phyloP scores from a whole-genome alignment of 768 basidiomycete genomes.

The Psilocybe sp. region DNA sequence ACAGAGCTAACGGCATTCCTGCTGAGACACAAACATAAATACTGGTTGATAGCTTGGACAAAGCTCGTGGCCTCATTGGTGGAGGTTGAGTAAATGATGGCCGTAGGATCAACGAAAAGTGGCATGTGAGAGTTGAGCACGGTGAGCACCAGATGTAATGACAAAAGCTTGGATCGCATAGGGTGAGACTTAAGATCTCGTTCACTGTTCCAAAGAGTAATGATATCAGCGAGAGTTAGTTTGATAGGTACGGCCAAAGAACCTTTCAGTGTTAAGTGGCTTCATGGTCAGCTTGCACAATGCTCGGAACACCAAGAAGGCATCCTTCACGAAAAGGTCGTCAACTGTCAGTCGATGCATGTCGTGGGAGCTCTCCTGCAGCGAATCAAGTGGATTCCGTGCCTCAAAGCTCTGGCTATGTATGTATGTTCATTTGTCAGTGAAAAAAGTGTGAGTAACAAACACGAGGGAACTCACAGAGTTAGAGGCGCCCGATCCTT shows the following conservation, averaged over 20 bases:
- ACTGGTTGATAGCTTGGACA: slow-evolving; percentile 92
- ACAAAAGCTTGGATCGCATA: slow-evolving; percentile 95
- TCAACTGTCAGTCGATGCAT: slow-evolving; percentile 60
- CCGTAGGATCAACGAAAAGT: slow-evolving; percentile 81
- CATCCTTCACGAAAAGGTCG: slow-evolving; percentile 94
- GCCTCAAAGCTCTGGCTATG: slow-evolving; percentile 33
- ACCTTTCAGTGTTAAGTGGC: slow-evolving; percentile 92
- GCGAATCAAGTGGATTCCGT: slow-evolving; percentile 30
- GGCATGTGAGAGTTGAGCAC: slow-evolving; percentile 90
- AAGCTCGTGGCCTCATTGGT: slow-evolving; percentile 87
- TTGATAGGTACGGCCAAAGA: slow-evolving; percentile 15
- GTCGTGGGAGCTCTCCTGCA: slow-evolving; percentile 27
- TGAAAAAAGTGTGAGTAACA: not conserved
- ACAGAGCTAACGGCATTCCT: slow-evolving; percentile 95
- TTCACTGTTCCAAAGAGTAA: slow-evolving; percentile 54
- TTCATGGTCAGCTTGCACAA: slow-evolving; percentile 99
- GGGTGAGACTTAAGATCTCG: slow-evolving; percentile 95
- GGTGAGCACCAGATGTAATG: slow-evolving; percentile 90
- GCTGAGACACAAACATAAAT: slow-evolving; percentile 88
- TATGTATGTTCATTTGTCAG: slow-evolving; percentile 4
- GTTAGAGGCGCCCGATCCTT: slow-evolving; percentile 14
- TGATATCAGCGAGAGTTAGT: not conserved
- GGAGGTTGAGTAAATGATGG: slow-evolving; percentile 91
- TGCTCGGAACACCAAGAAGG: slow-evolving; percentile 95
- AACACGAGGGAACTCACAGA: slow-evolving; percentile 14